Percentiles rank a stretch among this genome's conserved stretches.
phyloP scores from a whole-genome alignment of 768 basidiomycete species.

The Butyriboletus loyo region DNA sequence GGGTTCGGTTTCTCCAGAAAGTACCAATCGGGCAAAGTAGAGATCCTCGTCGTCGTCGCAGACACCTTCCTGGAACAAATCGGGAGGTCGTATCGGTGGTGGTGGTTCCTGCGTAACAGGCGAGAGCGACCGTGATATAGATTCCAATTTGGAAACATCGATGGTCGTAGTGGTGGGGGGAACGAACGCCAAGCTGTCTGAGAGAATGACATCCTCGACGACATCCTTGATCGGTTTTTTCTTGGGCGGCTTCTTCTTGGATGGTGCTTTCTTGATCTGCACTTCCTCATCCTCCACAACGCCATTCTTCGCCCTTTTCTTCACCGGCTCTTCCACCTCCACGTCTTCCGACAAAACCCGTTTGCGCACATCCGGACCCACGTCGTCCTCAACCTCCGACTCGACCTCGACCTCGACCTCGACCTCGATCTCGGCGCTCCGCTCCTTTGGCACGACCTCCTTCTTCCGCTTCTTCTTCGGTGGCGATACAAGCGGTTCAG shows the following conservation, averaged over 20 bases:
- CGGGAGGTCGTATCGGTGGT: slow-evolving; percentile 47
- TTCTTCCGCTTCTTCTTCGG: slow-evolving; percentile 62
- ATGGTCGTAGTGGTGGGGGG: slow-evolving; percentile 50
- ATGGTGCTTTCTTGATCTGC: slow-evolving; percentile 28
- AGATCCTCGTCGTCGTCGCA: slow-evolving; percentile 89
- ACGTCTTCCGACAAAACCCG: slow-evolving; percentile 43
- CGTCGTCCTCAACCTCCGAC: slow-evolving; percentile 56
- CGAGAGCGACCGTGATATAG: slow-evolving; percentile 50
- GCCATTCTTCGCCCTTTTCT: slow-evolving; percentile 32
- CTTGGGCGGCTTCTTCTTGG: slow-evolving; percentile 37
- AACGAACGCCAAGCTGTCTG: slow-evolving; percentile 48
- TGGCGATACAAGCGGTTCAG: slow-evolving; percentile 37
- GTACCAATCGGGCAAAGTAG: slow-evolving; percentile 59
- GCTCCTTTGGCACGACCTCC: slow-evolving; percentile 35
- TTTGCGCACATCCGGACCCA: slow-evolving; percentile 39
- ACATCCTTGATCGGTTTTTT: slow-evolving; percentile 35
- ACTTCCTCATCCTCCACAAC: slow-evolving; percentile 36
- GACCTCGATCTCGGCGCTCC: slow-evolving; percentile 47
- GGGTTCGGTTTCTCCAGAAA: slow-evolving; percentile 26
- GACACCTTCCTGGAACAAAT: slow-evolving; percentile 53
- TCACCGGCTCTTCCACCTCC: slow-evolving; percentile 32
- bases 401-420: slow-evolving; percentile 60
- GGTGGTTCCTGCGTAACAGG: slow-evolving; percentile 41
- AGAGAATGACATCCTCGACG: slow-evolving; percentile 51
- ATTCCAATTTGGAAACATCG: slow-evolving; percentile 42